Evolutionary conservation across 495 filamentous ascomycete species (phyloP), one percentile per base, ranked within the genome.

Genomic region (Aspergillus sclerotiicarbonarius): DNA sequence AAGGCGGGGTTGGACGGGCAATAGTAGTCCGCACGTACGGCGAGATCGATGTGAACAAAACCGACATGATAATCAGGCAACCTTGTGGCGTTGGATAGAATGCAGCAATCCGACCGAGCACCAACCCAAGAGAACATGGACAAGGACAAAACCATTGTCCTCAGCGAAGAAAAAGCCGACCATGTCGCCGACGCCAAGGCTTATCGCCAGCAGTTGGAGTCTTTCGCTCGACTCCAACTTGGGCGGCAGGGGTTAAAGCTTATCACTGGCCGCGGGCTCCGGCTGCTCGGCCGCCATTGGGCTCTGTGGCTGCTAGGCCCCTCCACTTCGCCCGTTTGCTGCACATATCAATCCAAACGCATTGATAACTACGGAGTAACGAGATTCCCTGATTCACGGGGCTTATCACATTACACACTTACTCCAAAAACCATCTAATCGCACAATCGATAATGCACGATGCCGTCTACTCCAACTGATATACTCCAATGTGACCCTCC

Each of bases 21-120:
- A 37, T 43, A 6, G 10, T 37, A 20, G 20, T 29, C 46, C 13
- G 44, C 8, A 59, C 66, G 59, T 54, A 72, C 70, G 61, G 60
- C 21, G 70, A 72, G 48, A 72, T 71, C 21, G 60, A 67, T 6
- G 70, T 72, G 49, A 69, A 69, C 29, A 72, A 58, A 32, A 72
- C 70, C 32, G 70, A 72, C 70, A 72, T 72, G 53, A 21, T 41
- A 29, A 25, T 15, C 6, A 16, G 20, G 5, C 13, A 16, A 3
- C 4, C 18, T 9, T 15, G 29, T 9, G 29, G n/a, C n/a, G 5
- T 10, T 13, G 3, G 16, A 32, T 29, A 8, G 5, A 4, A 12
- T 16, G 0, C 25, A 32, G n/a, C 30, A 29, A 16, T 15, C 31
- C 29, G 2, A 32, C 15, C 47, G 16, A 16, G 6, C 29, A 6